These are phyloP conservation scores for Termitomyces sp. DNA, from an alignment of 768 basidiomycete genomes.

Conservation along the genomic window DNA sequence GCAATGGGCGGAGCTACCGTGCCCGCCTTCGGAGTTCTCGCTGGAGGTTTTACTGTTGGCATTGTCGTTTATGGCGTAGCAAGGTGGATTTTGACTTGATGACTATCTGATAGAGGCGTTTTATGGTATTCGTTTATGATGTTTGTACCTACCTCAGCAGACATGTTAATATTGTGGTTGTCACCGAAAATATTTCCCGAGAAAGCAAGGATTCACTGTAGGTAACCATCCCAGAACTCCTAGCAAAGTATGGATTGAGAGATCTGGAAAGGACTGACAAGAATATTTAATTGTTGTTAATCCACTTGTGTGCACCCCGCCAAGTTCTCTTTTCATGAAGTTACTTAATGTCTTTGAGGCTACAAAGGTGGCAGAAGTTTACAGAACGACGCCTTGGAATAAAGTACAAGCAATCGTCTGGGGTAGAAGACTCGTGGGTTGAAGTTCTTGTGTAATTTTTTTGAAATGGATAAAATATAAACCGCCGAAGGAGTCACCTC, in stretches of 20 bases:
- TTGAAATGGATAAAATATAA: no score
- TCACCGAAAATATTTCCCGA: background rate
- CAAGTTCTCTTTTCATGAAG: constrained; percentile 1
- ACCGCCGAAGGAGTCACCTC: no score
- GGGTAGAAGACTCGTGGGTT: no score
- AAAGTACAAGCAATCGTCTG: no score
- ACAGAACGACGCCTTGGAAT: no score
- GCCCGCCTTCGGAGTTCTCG: background rate
- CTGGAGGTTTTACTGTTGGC: constrained; percentile 1
- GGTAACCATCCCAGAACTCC: constrained; percentile 47
- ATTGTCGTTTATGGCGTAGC: background rate
- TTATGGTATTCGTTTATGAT: background rate
- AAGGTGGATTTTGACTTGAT: background rate
- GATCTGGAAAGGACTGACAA: constrained; percentile 19
- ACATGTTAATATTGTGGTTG: background rate
- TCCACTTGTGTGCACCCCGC: no score
- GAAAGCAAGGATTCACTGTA: constrained; percentile 29
- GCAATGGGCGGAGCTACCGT: no score
- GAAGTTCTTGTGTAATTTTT: no score
- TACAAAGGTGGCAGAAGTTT: no score
- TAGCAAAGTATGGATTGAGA: constrained; percentile 32
- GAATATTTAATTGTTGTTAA: no score
- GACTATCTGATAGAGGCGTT: background rate
- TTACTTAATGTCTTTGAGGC: no score
- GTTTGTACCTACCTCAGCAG: background rate